Evolutionary conservation across 2,329 filamentous ascomycete species (phyloP).

Genomic region (Cordyceps militaris): DNA sequence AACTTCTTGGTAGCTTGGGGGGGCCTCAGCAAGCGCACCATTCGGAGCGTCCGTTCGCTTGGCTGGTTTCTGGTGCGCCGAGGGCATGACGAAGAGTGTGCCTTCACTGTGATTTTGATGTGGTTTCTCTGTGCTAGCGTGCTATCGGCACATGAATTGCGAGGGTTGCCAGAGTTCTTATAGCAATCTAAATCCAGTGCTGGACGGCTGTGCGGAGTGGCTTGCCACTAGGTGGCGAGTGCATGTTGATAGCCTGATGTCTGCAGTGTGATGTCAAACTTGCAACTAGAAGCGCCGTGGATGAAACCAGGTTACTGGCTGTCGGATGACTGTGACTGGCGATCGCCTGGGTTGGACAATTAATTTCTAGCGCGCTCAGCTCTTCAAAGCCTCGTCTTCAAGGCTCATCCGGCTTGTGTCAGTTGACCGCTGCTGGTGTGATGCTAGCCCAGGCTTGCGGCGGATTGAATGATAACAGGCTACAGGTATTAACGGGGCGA

Average conservation of each 20-base stretch:
- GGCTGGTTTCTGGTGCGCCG: neutral
- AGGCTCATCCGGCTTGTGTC: too few relatives aligned
- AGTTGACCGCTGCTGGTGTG: too few relatives aligned
- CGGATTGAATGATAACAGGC: too few relatives aligned
- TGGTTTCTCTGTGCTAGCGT: too few relatives aligned
- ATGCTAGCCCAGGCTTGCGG: too few relatives aligned
- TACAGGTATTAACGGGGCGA: neutral
- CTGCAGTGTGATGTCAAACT: neutral
- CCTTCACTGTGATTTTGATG: neutral
- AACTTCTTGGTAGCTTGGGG: neutral
- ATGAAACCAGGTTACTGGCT: too few relatives aligned
- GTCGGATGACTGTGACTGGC: too few relatives aligned
- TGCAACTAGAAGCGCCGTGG: too few relatives aligned
- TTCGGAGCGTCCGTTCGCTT: neutral
- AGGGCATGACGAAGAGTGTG: neutral
- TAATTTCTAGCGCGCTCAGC: neutral
- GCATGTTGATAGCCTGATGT: neutral
- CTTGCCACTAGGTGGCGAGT: neutral
- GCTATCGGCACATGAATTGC: too few relatives aligned
- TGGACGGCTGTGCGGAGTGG: neutral
- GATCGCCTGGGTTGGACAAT: too few relatives aligned
- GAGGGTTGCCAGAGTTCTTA: neutral
- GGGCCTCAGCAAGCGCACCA: neutral
- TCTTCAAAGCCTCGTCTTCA: neutral
- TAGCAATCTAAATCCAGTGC: neutral